phyloP scores from a whole-genome alignment of 495 filamentous ascomycete genomes.

The Hypoxylon rickii region DNA sequence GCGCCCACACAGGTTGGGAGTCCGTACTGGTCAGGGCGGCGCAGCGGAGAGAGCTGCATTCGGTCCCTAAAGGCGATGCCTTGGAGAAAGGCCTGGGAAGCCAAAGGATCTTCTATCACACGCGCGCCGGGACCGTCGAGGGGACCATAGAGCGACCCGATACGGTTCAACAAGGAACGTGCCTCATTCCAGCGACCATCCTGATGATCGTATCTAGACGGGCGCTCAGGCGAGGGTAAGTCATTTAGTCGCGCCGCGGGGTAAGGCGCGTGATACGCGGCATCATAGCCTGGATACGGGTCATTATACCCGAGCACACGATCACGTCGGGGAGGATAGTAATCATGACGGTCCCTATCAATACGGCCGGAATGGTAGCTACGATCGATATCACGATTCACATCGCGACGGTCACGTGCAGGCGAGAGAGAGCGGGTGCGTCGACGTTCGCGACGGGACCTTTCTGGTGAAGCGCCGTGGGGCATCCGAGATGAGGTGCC shows the following conservation, averaged over 20 bases:
- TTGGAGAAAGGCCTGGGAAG: constrained; percentile 37
- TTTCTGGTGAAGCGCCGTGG: too few species aligned
- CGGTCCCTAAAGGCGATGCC: constrained; percentile 36
- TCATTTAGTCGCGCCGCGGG: too few species aligned
- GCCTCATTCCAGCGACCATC: background rate
- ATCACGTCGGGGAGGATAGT: background rate
- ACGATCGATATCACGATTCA: background rate
- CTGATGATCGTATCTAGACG: background rate
- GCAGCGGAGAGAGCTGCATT: constrained; percentile 8
- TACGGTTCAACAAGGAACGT: constrained; percentile 1
- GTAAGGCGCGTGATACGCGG: too few species aligned
- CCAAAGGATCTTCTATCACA: constrained; percentile 17
- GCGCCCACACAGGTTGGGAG: too few species aligned
- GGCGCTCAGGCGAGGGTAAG: too few species aligned
- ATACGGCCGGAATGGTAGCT: background rate
- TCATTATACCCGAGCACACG: too few species aligned
- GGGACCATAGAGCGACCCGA: constrained; percentile 15
- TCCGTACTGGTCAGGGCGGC: background rate
- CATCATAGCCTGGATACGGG: too few species aligned
- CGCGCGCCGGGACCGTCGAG: constrained; percentile 8
- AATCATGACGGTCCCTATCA: background rate
- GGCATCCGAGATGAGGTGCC: background rate
- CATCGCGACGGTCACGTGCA: background rate
- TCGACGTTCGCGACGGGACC: too few species aligned
- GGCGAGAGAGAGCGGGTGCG: background rate